Conservation (phyloP, 2,329 filamentous ascomycete species). For the Neofusicoccum sp. region DNA sequence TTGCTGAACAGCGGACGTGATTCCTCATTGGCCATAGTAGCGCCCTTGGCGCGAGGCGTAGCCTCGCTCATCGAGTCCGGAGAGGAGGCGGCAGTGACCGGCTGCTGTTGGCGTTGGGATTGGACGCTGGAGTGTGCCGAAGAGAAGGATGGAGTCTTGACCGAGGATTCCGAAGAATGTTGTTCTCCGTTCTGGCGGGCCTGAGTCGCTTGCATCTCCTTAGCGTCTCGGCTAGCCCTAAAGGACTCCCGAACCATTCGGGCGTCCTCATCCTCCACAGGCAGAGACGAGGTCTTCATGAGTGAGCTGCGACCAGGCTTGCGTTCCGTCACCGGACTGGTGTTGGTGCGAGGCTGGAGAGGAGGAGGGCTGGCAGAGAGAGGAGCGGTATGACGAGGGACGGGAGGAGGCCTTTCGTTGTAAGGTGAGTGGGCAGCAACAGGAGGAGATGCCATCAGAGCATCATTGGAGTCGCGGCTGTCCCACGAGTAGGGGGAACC, state of each 20-base stretch:
- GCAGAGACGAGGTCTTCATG: constrained; percentile 1
- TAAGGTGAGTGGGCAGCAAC: constrained; percentile 36
- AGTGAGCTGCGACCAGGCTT: constrained; percentile 9
- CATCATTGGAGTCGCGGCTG: constrained; percentile 54
- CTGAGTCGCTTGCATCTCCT: constrained; percentile 8
- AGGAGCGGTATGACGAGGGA: constrained; percentile 7
- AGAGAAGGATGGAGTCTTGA: constrained; percentile 18
- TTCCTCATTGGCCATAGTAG: constrained; percentile 10
- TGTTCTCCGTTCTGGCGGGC: constrained; percentile 2
- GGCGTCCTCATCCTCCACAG: constrained; percentile 34
- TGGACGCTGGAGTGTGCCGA: constrained; percentile 14
- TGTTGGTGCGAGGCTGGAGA: constrained; percentile 9
- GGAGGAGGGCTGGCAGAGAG: constrained; percentile 3
- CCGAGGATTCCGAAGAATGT: constrained; percentile 18
- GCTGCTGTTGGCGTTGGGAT: constrained; percentile 13
- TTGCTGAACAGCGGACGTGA: constrained; percentile 16
- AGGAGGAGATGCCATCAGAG: constrained; percentile 47
- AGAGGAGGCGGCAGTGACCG: constrained; percentile 10
- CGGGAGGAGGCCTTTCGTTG: constrained; percentile 10
- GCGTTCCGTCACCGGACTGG: constrained; percentile 11
- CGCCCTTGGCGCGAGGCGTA: constrained; percentile 14
- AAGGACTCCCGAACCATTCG: constrained; percentile 33
- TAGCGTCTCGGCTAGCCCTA: constrained; percentile 17
- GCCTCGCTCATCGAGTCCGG: constrained; percentile 12
- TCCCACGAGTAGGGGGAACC: constrained; percentile 56